A percentile compares a stretch with the other conserved stretches of the same genome.
phyloP scores from a whole-genome alignment of 2,329 filamentous ascomycete species.

The Ophiostoma fasciatum region DNA sequence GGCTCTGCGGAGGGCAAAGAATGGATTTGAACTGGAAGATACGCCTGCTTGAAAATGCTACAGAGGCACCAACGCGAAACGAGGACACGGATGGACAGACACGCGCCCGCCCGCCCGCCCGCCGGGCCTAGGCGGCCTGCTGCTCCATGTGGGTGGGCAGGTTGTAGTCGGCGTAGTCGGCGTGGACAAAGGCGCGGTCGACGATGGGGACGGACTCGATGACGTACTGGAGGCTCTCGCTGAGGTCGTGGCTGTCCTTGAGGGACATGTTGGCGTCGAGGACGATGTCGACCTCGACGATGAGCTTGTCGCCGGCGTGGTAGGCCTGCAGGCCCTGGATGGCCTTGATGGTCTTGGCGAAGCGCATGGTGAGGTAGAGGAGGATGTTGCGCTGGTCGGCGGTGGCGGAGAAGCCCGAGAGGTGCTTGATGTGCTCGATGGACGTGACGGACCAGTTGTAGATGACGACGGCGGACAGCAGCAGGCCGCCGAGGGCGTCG shows the following conservation, averaged over 20 bases:
- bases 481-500: constrained; percentile 61
- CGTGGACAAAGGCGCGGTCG: constrained; percentile 55
- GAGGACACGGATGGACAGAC: too few species aligned
- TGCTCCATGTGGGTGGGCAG: constrained; percentile 43
- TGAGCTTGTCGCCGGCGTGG: constrained; percentile 72
- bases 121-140: too few species aligned
- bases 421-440: constrained; percentile 61
- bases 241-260: constrained; percentile 64
- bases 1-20: too few species aligned
- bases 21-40: too few species aligned
- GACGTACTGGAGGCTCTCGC: constrained; percentile 67
- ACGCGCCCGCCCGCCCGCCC: too few species aligned
- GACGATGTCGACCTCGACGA: constrained; percentile 70
- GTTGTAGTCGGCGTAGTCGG: constrained; percentile 49
- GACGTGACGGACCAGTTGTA: constrained; percentile 64
- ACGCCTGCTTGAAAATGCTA: too few species aligned
- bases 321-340: constrained; percentile 79
- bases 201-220: constrained; percentile 72
- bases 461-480: constrained; percentile 68
- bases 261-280: constrained; percentile 61
- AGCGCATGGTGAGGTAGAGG: constrained; percentile 85
- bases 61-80: too few species aligned
- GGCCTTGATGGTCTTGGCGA: constrained; percentile 72
- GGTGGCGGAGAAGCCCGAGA: constrained; percentile 64
- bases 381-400: constrained; percentile 74